Evolutionary conservation across 2,329 filamentous ascomycete species (phyloP), one percentile per base, ranked within the genome.

Genomic region (Penicillium sp.): DNA sequence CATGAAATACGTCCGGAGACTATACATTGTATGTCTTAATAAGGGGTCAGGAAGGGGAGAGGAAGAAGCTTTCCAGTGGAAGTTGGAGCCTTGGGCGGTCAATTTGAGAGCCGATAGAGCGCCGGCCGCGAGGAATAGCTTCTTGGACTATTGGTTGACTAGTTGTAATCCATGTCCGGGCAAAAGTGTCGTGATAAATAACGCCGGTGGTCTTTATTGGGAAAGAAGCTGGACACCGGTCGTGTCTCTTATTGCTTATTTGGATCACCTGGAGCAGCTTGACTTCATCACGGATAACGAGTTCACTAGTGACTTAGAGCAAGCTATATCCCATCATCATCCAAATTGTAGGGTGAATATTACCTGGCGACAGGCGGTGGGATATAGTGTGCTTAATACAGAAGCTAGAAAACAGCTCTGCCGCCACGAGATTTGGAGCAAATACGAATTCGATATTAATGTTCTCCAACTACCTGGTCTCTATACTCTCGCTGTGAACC

Each of bases 301-400:
- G 16, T 46, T 55, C 27, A 38, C 49, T 13, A 16, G 28, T 10
- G 11, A 9, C 7, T 33, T 55, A 13, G 22, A 35, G 39, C 24
- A 46, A 33, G 46, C 38, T 20, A 30, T 55, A 28, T 47, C 16
- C 20, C 25, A 20, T 2, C 16, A 52, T 18, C 49, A 55, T 38
- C 53, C 53, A 11, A 20, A 49, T 20, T 50, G 43, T 40, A 27
- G 13, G 27, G 11, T 55, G 3, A 42, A 52, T 27, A 36, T 52
- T 24, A 31, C 3, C 11, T 14, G 2, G 10, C 11, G 3, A 9
- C 45, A 54, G 46, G 14, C 16, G 3, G 48, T 48, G 5, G 30
- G 16, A 25, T 14, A 35, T 10, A 43, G 33, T 28, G 28, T 44
- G 16, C 44, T 25, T 9, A 2, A 28, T 44, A 24, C 30, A 24